Evolutionary conservation across 2,329 filamentous ascomycete genomes (phyloP), one percentile per base, ranked within the genome.

Genomic region (Ascomycota sp.): DNA sequence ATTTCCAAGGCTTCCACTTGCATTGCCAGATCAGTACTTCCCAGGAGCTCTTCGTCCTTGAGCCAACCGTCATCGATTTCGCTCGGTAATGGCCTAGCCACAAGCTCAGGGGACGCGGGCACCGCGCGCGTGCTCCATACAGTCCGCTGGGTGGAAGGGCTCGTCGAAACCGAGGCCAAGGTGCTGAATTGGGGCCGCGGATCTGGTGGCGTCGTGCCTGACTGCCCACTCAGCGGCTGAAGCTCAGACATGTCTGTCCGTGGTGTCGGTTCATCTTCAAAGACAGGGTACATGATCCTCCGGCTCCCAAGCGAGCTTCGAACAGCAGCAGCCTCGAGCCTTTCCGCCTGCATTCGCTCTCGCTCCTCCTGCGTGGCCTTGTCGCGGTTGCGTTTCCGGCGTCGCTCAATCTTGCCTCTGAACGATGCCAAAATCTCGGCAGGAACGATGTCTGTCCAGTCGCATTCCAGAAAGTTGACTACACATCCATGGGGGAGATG

Each of bases 401-500:
- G 65, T 33, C 69, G 65, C 38, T 80, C 77, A 31, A 89, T 76
- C 35, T 93, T 82, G 0, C 61, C 54, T n/a, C 64, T 59, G 51
- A 93, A 94, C 2, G 65, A 63, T 24, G 71, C 71, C n/a, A 94
- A 58, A 4, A 80, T 65, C 30, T 80, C 75, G 1, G 72, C 62
- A 3, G 72, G 65, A 5, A 94, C 79, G 23, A 89, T 79, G 39
- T 92, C 83, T 3, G 80, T 83, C 85, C 85, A 94, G 48, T 94
- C 83, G 45, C 85, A 94, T 52, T 94, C 85, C 1, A 94, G 52
- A 43, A 93, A 93, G 39, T 66, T 82, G 25, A 94, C 79, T 39
- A 92, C 76, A 47, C 83, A 93, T n/a, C 85, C 85, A 30, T 78
- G 73, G 0, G 85, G 85, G 5, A 94, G 62, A 50, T 94, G 85